Evolutionary conservation across 1,284 basidiomycete species (phyloP), one percentile per base, ranked within the genome.

Genomic region (Papiliotrema laurentii): DNA sequence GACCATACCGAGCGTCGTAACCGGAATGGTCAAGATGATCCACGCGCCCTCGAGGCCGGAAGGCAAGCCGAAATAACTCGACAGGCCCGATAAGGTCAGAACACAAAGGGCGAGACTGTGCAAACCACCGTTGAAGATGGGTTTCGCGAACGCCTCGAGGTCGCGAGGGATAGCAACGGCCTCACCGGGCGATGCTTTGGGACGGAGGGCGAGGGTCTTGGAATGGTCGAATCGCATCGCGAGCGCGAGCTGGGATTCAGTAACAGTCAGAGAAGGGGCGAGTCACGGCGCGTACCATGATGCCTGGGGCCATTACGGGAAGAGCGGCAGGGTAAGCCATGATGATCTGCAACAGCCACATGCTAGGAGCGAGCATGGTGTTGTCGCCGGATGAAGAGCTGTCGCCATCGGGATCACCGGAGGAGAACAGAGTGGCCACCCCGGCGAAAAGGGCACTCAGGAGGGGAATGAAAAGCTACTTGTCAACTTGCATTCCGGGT

Each of bases 201-300:
- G 13, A 14, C 5, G 9, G 18, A 28, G 14, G 6, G 38, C 14
- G 37, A 19, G 14, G 13, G 46, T 11, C 5, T 28, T 35, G 14
- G 46, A 47, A 30, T 41, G 22, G 18, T 47, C 46, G 28, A 21
- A 47, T 33, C 46, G 46, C 19, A 31, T 9, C 13, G 46, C 38
- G 5, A 47, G 13, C 21, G 27, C 25, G 13, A 41, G 16, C 46
- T 47, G n/a, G 10, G 24, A 5, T 19, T 45, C 24, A 36, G 43
- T 24, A 11, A 9, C n/a, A n/a, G n/a, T n/a, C n/a, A n/a, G n/a
- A n/a, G n/a, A n/a, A n/a, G n/a, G n/a, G n/a, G n/a, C n/a, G n/a
- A n/a, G 6, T 21, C 10, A 41, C 25, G n/a, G 7, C 7, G 39
- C 45, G 16, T 36, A 46, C 45, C 22, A 46, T 14, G 14, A 41